A percentile compares a stretch with the other conserved stretches of the same genome.
Evolutionary conservation across 352 stramenopile species (phyloP).

Genomic region (Phytophthora macrochlamydospora): DNA sequence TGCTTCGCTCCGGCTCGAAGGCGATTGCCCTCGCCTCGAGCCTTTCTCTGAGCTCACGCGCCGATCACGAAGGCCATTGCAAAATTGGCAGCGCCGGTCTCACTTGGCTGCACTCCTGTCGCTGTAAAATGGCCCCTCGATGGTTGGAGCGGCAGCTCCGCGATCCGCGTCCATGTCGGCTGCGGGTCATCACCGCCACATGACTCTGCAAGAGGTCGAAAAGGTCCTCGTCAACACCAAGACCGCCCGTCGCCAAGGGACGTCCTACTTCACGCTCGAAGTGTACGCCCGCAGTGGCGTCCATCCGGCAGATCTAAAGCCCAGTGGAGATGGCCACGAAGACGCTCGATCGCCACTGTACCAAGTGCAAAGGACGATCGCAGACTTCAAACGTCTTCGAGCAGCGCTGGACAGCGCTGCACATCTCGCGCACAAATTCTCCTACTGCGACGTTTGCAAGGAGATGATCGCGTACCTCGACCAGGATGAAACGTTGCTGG

Average conservation of each 20-base stretch:
- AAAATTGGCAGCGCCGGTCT: not conserved
- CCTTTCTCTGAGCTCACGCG: not conserved
- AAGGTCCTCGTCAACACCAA: conserved; percentile 15
- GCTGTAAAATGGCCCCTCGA: not conserved
- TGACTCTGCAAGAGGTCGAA: conserved; percentile 28
- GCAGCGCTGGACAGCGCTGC: conserved; percentile 23
- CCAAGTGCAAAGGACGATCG: conserved; percentile 23
- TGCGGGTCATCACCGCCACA: not conserved
- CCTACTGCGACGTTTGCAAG: conserved; percentile 39
- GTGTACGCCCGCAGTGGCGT: conserved; percentile 14
- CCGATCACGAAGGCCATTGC: not conserved
- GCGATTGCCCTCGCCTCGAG: not conserved
- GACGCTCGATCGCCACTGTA: conserved; percentile 7
- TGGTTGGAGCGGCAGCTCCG: conserved; percentile 1
- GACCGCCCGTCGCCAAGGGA: conserved; percentile 20
- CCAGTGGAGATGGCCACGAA: conserved; percentile 5
- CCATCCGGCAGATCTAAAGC: conserved; percentile 3
- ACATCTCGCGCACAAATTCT: conserved; percentile 31
- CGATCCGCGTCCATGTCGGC: not conserved
- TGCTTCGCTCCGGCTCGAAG: conserved; percentile 2
- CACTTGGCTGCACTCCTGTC: not conserved
- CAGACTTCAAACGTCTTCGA: conserved; percentile 32
- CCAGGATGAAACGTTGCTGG: conserved; percentile 12
- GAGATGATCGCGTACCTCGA: conserved; percentile 38
- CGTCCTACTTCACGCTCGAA: conserved; percentile 22